These are phyloP conservation scores for Arthrobotrys conoides DNA, from an alignment of 2,329 filamentous ascomycete genomes.

Conservation along the genomic window DNA sequence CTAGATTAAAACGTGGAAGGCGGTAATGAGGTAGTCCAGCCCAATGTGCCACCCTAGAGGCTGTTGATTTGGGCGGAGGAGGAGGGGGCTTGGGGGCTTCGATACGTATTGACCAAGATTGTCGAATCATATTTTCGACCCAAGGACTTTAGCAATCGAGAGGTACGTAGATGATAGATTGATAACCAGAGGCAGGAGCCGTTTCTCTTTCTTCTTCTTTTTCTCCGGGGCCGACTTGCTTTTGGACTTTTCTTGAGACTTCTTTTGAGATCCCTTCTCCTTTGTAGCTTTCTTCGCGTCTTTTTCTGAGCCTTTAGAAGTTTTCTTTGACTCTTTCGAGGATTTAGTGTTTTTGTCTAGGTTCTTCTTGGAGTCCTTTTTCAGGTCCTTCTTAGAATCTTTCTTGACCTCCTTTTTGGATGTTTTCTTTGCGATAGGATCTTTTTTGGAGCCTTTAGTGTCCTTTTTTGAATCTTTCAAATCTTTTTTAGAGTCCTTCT, in stretches of 20 bases:
- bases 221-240: neutral
- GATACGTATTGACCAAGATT: constrained; percentile 58
- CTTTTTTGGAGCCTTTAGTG: neutral
- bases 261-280: neutral
- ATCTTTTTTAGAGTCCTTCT: neutral
- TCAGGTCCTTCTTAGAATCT: neutral
- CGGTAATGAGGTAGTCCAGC: constrained; percentile 57
- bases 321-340: too few species aligned
- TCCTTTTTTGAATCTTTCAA: neutral
- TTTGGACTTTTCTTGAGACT: neutral
- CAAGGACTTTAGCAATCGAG: constrained; percentile 17
- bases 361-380: neutral
- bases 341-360: neutral
- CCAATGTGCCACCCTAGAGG: constrained; percentile 50
- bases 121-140: constrained; percentile 42
- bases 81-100: constrained; percentile 51
- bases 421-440: neutral
- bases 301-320: neutral
- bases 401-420: neutral
- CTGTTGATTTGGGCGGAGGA: constrained; percentile 36
- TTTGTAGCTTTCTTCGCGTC: neutral
- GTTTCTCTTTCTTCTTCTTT: constrained; percentile 16
- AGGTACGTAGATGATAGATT: neutral
- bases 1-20: constrained; percentile 54
- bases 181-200: neutral